Evolutionary conservation across 441 rosid genomes (phyloP), one percentile per base, ranked within the genome.

Genomic region (Eutrema salsugineum): DNA sequence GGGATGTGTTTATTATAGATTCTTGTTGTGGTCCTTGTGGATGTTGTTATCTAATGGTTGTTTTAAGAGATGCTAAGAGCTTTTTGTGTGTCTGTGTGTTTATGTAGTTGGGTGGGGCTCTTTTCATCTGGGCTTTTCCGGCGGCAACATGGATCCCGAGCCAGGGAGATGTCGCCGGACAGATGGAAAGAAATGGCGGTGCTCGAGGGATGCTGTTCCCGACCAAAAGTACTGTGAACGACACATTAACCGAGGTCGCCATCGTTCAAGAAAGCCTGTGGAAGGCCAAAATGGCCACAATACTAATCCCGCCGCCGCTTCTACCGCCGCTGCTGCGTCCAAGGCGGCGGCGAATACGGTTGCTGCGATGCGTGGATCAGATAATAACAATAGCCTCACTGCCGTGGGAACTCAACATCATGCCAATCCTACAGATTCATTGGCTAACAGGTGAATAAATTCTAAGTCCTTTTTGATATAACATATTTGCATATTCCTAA

Each of bases 241-340:
- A 79, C 97, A 91, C 76, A 82, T 88, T 60, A 89, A 91, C 83
- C 78, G 97, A 53, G 92, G 97, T 75, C 94, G 97, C 78, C 88
- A 90, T 71, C 97, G 94, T 88, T 85, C 94, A 87, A 88, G 97
- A 91, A 91, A 91, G 94, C 93, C 88, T 83, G 90, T 86, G 93
- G 90, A 91, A 86, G 87, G 86, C 73, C 90, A 86, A 75, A 68
- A 83, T 51, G 91, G 70, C 70, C 70, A 68, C 59, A 68, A 75
- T 75, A 62, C 88, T 73, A 82, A 89, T 74, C 78, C 84, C 47
- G 81, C 84, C 68, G 79, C 84, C 27, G 81, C 83, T 39, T 40
- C 46, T 42, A 47, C 48, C 1, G 48, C 81, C 36, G 20, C 83
- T 54, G 70, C 83, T 65, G 70, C 68, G 17, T 42, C 80, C 24